Evolutionary conservation across 202 grass and related monocot species (phyloP), one percentile per base, ranked within the genome.

Genomic region (Musa balbisiana): DNA sequence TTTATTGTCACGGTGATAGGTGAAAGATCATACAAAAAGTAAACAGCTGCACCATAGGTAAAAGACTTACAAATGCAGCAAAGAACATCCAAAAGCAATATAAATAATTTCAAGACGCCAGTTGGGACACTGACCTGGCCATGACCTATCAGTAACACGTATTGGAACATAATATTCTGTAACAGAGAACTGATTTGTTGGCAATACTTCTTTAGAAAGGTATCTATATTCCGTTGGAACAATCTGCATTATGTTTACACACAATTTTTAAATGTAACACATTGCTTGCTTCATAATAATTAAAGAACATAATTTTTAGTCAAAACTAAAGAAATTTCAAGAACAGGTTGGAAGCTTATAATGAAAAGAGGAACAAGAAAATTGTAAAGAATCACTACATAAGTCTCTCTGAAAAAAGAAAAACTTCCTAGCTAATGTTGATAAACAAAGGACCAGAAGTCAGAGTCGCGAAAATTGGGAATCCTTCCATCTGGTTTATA

Each of bases 141-240:
- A 99, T 21, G 89, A 78, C 78, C 86, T 88, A 79, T 99, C 95
- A 64, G 68, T 81, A 52, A 65, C 72, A 9, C 86, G 85, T 51
- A 92, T 88, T 53, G 91, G 85, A 62, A 92, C 81, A 84, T 94
- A 99, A 73, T 99, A 99, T 81, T 99, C 95, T 0, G 91, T 99
- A 11, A 99, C 95, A 55, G 95, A 99, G 78, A 99, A 99, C 79
- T 99, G 95, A 86, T 99, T 99, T 74, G 95, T 99, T 21, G 87
- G 91, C 83, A 99, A 73, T 64, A 90, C 87, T 82, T 85, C 55
- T 82, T 95, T 99, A 20, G 95, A 99, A 55, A 90, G 89, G 68
- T 87, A 99, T 78, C 76, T 95, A 73, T 99, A 99, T 49, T 99
- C 91, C 17, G 95, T 99, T 22, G 95, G 95, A 85, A 95, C 95